These are phyloP conservation scores for Ophiostoma australiae DNA, from an alignment of 2,329 filamentous ascomycete species.

Conservation along the genomic window DNA sequence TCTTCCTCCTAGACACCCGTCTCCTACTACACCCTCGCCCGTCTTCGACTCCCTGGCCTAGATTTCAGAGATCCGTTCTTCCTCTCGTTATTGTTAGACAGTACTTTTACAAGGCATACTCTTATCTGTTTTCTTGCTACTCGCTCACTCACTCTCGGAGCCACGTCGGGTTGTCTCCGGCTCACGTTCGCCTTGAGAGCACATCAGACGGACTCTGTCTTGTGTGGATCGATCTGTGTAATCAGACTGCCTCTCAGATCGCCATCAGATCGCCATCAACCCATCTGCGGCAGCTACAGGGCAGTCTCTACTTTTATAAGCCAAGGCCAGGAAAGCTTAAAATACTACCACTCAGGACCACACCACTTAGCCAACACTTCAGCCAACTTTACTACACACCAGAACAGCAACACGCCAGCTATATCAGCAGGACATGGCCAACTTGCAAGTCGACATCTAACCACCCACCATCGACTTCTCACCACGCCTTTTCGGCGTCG, in stretches of 20 bases:
- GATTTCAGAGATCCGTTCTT: neutral
- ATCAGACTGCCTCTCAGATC: neutral
- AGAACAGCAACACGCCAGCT: neutral
- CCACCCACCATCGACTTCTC: constrained; percentile 2
- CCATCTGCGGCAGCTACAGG: neutral
- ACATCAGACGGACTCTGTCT: neutral
- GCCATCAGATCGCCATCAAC: neutral
- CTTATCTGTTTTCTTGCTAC: neutral
- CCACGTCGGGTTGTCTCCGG: neutral
- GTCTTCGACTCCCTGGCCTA: neutral
- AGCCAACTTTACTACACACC: neutral
- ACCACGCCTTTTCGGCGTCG: neutral
- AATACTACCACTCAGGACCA: neutral
- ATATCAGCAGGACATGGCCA: constrained; percentile 14
- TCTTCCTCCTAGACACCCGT: neutral
- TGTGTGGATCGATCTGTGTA: neutral
- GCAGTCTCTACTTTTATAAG: neutral
- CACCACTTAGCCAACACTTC: neutral
- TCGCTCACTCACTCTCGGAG: neutral
- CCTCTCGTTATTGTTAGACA: neutral
- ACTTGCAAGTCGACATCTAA: constrained; percentile 2
- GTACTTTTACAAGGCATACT: neutral
- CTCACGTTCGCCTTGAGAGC: neutral
- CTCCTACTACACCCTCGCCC: neutral
- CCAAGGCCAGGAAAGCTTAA: neutral